These are phyloP conservation scores for Blastocystis sp. DNA, from an alignment of 352 stramenopile genomes.

Conservation along the genomic window DNA sequence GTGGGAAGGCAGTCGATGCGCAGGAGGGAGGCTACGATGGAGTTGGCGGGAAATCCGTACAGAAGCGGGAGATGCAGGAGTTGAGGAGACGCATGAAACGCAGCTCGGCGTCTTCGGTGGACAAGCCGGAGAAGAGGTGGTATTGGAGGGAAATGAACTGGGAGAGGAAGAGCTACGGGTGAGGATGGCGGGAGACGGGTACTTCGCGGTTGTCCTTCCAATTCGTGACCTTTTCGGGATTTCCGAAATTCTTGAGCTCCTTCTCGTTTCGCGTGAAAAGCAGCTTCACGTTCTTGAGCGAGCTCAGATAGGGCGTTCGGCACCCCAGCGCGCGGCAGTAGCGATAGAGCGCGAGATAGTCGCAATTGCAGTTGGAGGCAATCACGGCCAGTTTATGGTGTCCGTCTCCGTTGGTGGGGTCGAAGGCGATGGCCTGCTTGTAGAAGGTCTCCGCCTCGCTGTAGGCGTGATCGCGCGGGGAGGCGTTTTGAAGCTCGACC, in stretches of 20 bases:
- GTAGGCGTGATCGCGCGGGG: background rate
- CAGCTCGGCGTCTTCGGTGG: background rate
- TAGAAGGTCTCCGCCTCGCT: constrained; percentile 32
- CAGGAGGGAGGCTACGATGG: constrained; percentile 8
- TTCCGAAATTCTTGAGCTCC: background rate
- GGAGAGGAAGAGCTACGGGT: constrained; percentile 2
- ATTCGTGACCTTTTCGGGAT: background rate
- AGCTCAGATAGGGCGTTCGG: background rate
- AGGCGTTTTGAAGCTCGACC: background rate
- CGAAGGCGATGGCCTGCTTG: constrained; percentile 50
- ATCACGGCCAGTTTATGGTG: constrained; percentile 52
- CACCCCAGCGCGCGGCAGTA: constrained; percentile 51
- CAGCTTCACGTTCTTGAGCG: constrained; percentile 35
- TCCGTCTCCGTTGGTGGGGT: constrained; percentile 19
- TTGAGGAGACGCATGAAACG: constrained; percentile 1
- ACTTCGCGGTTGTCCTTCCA: constrained; percentile 36
- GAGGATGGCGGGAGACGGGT: background rate
- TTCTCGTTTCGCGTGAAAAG: constrained; percentile 56
- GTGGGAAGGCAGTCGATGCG: constrained; percentile 1
- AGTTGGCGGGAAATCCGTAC: background rate
- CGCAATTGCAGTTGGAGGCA: background rate
- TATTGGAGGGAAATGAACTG: constrained; percentile 30
- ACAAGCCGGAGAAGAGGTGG: background rate
- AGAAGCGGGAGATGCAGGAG: background rate
- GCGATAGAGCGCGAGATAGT: constrained; percentile 31